Base-by-base conservation (phyloP, 768 basidiomycete species). In the Russula sp. region DNA sequence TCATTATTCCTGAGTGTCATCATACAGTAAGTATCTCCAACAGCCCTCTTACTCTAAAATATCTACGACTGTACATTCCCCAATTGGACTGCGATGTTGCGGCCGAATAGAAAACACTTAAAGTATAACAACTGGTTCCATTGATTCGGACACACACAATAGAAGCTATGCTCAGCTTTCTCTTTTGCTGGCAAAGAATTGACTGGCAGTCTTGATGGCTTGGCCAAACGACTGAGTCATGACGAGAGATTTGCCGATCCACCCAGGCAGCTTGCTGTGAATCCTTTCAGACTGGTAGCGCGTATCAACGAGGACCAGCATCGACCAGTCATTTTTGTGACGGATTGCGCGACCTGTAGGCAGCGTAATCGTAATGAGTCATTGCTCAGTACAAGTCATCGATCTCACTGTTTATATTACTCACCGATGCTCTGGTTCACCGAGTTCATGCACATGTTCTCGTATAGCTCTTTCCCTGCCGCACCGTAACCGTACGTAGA, bases 391-490 rank as follows among this genome's bases (percentile, higher is more conserved):
- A 57, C 22, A 49, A 5, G 38, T 5, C 24, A 22, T 32, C 16
- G 22, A 20, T n/a, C 11, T 54, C 18, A 2, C 49, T 40, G 38
- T 40, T 40, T 40, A 14, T 9, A 24, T 44, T 3, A 74, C 87
- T 61, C 55, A 92, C 95, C 96, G 65, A 99, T 97, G 61, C 91
- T 93, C 73, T 99, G 96, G 75, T 99, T 99, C 58, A 99, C 94
- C 0, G 94, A 91, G 67, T 88, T 89, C 88, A 91, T 92, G 70
- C 90, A 92, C 82, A 92, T 83, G 70, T 92, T 92, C 78, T 91
- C 90, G 73, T 94, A 98, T 59, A 96, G 77, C 75, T 94, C 93
- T 24, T 85, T 80, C 5, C 84, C 89, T 6, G 91, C 65, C 6
- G 42, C 32, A 24, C 66, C 65, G 28, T 64, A 67, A 30, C 59